Percentiles rank a stretch among this genome's conserved stretches.
phyloP scores from a whole-genome alignment of 192 early-diverging fungal genomes.

The Ambispora gerdemannii region DNA sequence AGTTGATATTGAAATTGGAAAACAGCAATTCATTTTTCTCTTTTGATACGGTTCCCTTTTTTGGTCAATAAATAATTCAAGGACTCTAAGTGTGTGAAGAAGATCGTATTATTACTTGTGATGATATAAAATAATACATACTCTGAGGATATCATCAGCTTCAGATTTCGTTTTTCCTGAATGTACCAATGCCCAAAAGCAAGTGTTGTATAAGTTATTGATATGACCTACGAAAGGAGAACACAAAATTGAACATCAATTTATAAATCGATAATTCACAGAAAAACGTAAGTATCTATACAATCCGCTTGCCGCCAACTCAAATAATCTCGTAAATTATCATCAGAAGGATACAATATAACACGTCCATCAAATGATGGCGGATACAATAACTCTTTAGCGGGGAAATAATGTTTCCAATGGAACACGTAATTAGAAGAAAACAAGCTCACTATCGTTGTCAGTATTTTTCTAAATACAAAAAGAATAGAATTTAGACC shows the following conservation, averaged over 20 bases:
- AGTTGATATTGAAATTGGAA: conserved; percentile 81
- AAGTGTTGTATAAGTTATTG: conserved; percentile 95
- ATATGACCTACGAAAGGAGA: conserved; percentile 55
- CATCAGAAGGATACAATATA: conserved; percentile 80
- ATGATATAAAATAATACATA: conserved; percentile 35
- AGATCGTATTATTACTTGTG: conserved; percentile 4
- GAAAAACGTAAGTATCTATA: too few species aligned
- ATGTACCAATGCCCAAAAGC: conserved; percentile 87
- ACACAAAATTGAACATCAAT: background rate
- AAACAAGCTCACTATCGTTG: conserved; percentile 80
- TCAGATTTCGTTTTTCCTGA: conserved; percentile 65
- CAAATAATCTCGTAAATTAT: conserved; percentile 88
- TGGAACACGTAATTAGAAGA: conserved; percentile 80
- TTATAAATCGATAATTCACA: background rate
- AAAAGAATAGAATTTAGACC: too few species aligned
- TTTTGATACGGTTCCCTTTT: conserved; percentile 78
- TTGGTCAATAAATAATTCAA: background rate
- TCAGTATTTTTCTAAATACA: conserved; percentile 71
- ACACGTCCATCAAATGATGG: conserved; percentile 91
- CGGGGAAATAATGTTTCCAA: conserved; percentile 75
- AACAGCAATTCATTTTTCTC: conserved; percentile 93
- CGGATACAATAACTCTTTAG: conserved; percentile 62
- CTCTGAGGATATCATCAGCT: conserved; percentile 71
- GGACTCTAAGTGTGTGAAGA: conserved; percentile 10
- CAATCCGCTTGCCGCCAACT: conserved; percentile 94